These are phyloP conservation scores for Phytophthora ramorum DNA, from an alignment of 352 stramenopile species.

Conservation along the genomic window DNA sequence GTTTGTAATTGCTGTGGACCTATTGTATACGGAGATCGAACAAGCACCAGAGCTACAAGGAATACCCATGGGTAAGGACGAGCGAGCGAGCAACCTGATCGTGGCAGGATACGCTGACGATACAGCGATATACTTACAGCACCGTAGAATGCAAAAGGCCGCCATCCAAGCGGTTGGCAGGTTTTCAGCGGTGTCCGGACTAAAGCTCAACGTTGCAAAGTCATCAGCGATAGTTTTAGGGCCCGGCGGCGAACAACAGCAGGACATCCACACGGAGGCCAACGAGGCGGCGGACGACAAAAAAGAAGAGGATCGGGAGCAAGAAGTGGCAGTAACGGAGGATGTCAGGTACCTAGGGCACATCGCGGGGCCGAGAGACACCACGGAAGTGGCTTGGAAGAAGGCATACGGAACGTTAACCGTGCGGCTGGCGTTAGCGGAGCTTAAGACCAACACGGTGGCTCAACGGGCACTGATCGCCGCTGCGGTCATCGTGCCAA, in stretches of 20 bases:
- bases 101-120: no score
- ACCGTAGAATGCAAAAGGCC: no score
- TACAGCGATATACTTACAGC: no score
- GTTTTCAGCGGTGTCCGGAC: background rate
- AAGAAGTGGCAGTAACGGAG: background rate
- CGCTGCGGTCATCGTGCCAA: background rate
- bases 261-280: no score
- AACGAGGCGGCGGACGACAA: no score
- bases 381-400: background rate
- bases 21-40: no score
- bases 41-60: no score
- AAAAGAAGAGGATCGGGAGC: no score
- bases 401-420: background rate
- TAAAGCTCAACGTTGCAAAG: conserved; percentile 4
- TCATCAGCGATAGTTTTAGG: conserved; percentile 2
- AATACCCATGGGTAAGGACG: no score
- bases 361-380: background rate
- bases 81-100: no score
- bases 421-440: background rate
- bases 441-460: conserved; percentile 6
- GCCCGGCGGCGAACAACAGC: background rate
- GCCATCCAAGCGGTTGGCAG: background rate
- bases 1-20: background rate
- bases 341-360: conserved; percentile 5
- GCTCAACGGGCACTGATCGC: background rate